Evolutionary conservation across 495 filamentous ascomycete species (phyloP).

Genomic region (Melanomma pulvis-pyrius): DNA sequence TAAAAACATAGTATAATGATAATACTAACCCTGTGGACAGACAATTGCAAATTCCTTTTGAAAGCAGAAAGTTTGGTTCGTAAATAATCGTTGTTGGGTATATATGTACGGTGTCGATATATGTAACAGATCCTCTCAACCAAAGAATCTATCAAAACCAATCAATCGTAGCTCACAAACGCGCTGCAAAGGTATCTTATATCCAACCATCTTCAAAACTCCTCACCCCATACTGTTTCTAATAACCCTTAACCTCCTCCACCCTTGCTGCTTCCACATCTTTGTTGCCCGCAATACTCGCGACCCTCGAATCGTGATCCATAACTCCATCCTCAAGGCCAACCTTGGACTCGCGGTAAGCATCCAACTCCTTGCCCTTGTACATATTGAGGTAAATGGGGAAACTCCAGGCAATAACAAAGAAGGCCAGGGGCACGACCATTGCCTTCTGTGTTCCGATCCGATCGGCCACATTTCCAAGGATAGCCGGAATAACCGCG

Average conservation of each 20-base stretch:
- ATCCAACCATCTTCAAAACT: not conserved
- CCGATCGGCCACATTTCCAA: conserved; percentile 59
- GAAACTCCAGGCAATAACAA: conserved; percentile 51
- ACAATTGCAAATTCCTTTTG: too few species aligned
- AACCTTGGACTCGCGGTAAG: conserved; percentile 50
- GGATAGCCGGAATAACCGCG: conserved; percentile 67
- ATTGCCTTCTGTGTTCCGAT: conserved; percentile 50
- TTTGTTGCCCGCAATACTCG: conserved; percentile 25
- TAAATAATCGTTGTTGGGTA: not conserved
- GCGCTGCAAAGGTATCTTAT: not conserved
- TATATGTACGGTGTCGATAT: not conserved
- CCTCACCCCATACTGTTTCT: not conserved
- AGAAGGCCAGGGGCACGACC: conserved; percentile 46
- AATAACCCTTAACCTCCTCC: conserved; percentile 19
- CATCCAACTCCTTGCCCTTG: conserved; percentile 52
- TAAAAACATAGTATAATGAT: too few species aligned
- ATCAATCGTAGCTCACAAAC: not conserved
- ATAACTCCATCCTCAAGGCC: conserved; percentile 28
- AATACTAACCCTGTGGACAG: too few species aligned
- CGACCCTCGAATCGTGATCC: conserved; percentile 32
- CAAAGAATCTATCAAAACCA: not conserved
- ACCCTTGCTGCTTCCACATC: conserved; percentile 25
- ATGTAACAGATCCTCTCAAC: not conserved
- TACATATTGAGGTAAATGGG: conserved; percentile 54
- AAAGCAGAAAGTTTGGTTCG: too few species aligned